Evolutionary conservation across 805 yeast genomes (phyloP).

Genomic region (Ogataea naganishii): DNA sequence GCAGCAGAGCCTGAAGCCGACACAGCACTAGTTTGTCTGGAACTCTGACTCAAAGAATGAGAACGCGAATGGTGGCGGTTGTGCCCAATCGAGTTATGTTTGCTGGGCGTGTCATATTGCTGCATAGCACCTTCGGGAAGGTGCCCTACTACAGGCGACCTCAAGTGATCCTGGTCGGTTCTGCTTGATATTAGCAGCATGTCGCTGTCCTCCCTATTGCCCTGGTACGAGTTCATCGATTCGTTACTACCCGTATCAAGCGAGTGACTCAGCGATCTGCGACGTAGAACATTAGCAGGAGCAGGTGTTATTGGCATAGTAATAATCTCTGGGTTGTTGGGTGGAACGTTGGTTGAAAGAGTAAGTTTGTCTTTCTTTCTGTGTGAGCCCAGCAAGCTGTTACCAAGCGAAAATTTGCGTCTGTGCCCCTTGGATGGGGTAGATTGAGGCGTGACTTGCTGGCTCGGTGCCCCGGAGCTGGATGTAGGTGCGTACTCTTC

Average conservation of each 20-base stretch:
- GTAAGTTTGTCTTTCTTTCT: slow-evolving; percentile 39
- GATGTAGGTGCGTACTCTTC: slow-evolving; percentile 12
- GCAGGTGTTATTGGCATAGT: slow-evolving; percentile 29
- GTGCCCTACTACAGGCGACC: slow-evolving; percentile 9
- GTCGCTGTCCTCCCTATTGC: slow-evolving; percentile 41
- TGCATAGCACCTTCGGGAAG: too few relatives aligned
- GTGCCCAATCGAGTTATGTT: too few relatives aligned
- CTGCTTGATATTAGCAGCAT: slow-evolving; percentile 55
- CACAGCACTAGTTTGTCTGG: too few relatives aligned
- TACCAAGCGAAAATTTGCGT: slow-evolving; percentile 58
- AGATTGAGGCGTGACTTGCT: slow-evolving; percentile 22
- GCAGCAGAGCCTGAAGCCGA: too few relatives aligned
- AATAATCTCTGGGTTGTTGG: slow-evolving; percentile 41
- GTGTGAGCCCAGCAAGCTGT: slow-evolving; percentile 40
- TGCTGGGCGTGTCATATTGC: too few relatives aligned
- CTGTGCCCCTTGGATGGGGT: slow-evolving; percentile 38
- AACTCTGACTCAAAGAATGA: too few relatives aligned
- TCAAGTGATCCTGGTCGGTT: slow-evolving; percentile 41
- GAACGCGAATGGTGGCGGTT: too few relatives aligned
- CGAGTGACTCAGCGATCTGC: slow-evolving; percentile 21
- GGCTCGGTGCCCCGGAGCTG: slow-evolving; percentile 6
- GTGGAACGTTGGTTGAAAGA: slow-evolving; percentile 13
- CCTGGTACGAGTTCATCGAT: slow-evolving; percentile 49
- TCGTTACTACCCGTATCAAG: slow-evolving; percentile 66
- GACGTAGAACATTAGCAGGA: slow-evolving; percentile 25